Evolutionary conservation across 1,284 basidiomycete species (phyloP), one percentile per base, ranked within the genome.

Genomic region (Hymenochaete sp.): DNA sequence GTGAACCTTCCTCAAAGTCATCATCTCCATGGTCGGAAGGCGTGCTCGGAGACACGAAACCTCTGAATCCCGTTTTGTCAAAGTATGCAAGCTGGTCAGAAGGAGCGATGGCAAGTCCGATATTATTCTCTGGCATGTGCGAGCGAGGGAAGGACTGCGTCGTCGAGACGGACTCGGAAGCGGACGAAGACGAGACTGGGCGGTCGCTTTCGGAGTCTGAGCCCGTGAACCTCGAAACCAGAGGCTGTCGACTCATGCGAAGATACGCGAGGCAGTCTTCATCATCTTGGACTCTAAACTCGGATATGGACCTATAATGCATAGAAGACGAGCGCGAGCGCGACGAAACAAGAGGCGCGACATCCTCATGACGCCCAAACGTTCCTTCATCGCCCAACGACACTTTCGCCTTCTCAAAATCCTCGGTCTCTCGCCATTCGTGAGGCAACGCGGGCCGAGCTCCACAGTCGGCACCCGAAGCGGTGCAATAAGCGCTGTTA

Each of bases 171-270:
- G 42, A 45, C 28, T n/a, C 16, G 6, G 42, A 48, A 10, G 38
- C 18, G 14, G 47, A 44, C 11, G 43, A 49, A 35, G 47, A 48
- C 9, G 45, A 46, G 33, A 40, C 18, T 2, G 42, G 37, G 13
- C 47, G 28, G 22, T 45, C 47, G 25, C 38, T 49, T 22, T 49
- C 47, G 10, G 47, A 49, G 24, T 49, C 47, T 18, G 47, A 49
- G 22, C 28, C 28, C 11, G 32, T 14, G n/a, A 26, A 40, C 25
- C 43, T 44, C 14, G 47, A 31, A 14, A 41, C 38, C 11, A 45
- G 41, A 18, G 33, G 43, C 26, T 44, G 31, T 8, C 37, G 38
- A 27, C 45, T 47, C 3, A 22, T 16, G 4, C 45, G 32, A 18
- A 36, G 25, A 11, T 18, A 31, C 8, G 45, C 18, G 16, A 14